phyloP scores from a whole-genome alignment of 116 monocot genomes.

The Dioscorea cayenensis region DNA sequence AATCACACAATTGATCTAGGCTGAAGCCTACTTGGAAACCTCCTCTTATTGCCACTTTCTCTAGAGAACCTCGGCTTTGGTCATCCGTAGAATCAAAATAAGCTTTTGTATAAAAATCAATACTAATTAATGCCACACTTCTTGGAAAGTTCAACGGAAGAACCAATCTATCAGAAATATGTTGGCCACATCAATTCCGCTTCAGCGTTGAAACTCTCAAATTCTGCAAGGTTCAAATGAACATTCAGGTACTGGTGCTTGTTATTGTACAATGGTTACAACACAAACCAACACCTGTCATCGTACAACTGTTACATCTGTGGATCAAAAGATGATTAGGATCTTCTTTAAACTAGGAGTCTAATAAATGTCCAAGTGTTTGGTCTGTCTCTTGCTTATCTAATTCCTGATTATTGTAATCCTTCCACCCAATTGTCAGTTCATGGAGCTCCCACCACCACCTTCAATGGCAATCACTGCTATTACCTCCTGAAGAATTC shows the following conservation, averaged over 20 bases:
- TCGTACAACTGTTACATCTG: not conserved
- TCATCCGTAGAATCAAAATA: not conserved
- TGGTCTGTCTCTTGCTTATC: not conserved
- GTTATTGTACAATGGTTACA: too few relatives aligned
- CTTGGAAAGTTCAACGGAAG: not conserved
- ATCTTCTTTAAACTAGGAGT: not conserved
- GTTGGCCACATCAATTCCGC: not conserved
- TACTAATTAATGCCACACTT: not conserved
- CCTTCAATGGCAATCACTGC: not conserved
- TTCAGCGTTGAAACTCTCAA: not conserved
- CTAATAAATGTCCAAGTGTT: not conserved
- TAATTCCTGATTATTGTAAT: not conserved
- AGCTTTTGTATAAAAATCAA: not conserved
- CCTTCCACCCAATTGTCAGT: constrained; percentile 2
- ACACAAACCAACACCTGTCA: too few relatives aligned
- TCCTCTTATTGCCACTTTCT: not conserved
- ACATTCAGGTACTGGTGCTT: not conserved
- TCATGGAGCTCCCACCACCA: constrained; percentile 2
- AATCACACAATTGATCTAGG: not conserved
- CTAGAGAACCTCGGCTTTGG: not conserved
- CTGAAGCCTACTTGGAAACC: constrained; percentile 3
- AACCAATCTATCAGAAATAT: not conserved
- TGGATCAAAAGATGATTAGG: not conserved
- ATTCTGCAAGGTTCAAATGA: not conserved
- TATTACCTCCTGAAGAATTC: not conserved